Evolutionary conservation across 1,284 basidiomycete species (phyloP), one percentile per base, ranked within the genome.

Genomic region (Fomitopsis pinicola): DNA sequence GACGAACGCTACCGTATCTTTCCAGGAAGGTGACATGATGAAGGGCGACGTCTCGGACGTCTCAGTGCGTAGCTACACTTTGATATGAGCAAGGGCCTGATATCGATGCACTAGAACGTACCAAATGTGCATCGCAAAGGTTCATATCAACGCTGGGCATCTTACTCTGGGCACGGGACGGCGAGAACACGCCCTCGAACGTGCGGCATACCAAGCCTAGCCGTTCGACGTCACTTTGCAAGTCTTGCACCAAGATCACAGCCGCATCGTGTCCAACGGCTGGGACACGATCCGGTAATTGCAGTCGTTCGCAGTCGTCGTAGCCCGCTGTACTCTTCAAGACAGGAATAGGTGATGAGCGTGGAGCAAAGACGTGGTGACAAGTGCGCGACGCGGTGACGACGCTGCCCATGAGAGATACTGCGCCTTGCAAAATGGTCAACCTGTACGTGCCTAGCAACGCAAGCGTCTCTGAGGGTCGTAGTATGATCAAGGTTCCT

Each of bases 311-410:
- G 7, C 5, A 33, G 17, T 28, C 48, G 9, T 30, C 54, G 17
- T 40, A 57, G 5, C 60, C 40, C 2, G 64, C n/a, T 52, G 71
- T 61, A 61, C 76, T 76, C 50, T 76, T 71, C 22, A 90, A 71
- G 19, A 82, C 67, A 3, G 90, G 88, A 7, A 92, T 71, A 0
- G 90, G 87, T 7, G 87, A 82, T 0, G 84, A 90, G 12, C 82
- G 79, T 0, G 89, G 87, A 1, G 89, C 86, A 67, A 84, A 92
- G 26, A 91, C 75, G 26, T 71, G 71, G 62, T 89, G 77, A 5
- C 67, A 62, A 1, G 61, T 68, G 4, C 66, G 53, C 0, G 84
- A 83, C 1, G 83, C 69, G 1, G 62, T 52, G 8, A 91, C 69
- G 0, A 71, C 73, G 8, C 79, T 74, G 1, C 87, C 89, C 14